Percentiles rank a stretch among this genome's conserved stretches.
These are phyloP conservation scores for Crotalaria pallida DNA, from an alignment of 306 rosid species.

Conservation along the genomic window DNA sequence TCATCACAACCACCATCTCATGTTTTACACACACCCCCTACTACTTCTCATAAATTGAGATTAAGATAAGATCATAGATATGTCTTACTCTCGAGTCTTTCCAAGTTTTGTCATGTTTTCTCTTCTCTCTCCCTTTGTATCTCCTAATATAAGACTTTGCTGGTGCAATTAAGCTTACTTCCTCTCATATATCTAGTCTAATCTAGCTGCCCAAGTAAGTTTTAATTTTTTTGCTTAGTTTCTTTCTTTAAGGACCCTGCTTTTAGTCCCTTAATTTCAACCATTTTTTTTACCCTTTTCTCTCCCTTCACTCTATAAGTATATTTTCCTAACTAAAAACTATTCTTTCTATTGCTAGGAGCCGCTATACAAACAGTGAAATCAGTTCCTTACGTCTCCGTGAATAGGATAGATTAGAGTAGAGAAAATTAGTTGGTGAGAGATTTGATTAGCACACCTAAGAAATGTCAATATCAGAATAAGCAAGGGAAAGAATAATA, in stretches of 20 bases:
- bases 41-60: constrained; percentile 3
- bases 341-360: neutral
- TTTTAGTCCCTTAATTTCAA: neutral
- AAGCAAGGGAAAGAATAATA: constrained; percentile 27
- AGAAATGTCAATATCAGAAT: constrained; percentile 46
- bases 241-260: constrained; percentile 40
- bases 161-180: constrained; percentile 37
- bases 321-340: neutral
- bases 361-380: constrained; percentile 30
- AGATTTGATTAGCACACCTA: constrained; percentile 53
- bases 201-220: constrained; percentile 28
- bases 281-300: neutral
- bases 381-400: constrained; percentile 33
- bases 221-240: constrained; percentile 10
- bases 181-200: constrained; percentile 24
- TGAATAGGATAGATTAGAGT: constrained; percentile 39
- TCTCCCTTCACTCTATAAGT: neutral
- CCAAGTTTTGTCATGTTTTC: neutral
- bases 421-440: constrained; percentile 56
- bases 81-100: too few species aligned
- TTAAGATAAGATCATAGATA: constrained; percentile 1
- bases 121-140: neutral
- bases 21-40: neutral
- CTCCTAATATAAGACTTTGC: neutral
- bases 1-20: neutral